Evolutionary conservation across 2,329 filamentous ascomycete species (phyloP), one percentile per base, ranked within the genome.

Genomic region (Cordyceps militaris): DNA sequence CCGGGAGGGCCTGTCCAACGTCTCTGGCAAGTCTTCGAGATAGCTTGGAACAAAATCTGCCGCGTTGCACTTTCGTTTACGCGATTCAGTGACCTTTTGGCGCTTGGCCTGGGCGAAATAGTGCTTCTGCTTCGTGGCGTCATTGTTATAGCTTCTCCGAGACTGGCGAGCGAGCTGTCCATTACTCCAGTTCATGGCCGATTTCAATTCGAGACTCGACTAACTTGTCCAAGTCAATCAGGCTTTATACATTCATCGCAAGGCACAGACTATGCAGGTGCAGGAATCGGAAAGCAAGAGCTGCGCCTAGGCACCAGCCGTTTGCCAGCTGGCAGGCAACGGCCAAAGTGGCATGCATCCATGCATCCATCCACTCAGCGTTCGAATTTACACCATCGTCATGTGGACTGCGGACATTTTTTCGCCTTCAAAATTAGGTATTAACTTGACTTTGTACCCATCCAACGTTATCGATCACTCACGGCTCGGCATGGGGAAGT

Each of bases 161-260:
- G 69, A 67, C 59, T 74, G 68, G 9, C 73, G 71, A 44, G 71
- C 66, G 23, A 74, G 68, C 34, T 65, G 60, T 10, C 72, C 71
- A 60, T 72, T 71, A 2, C 69, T 75, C 73, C 74, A 75, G 61
- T 76, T 76, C 74, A 76, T 76, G 43, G 32, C 62, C 30, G 21
- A 38, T n/a, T 5, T 23, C 3, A 28, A 26, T 30, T 21, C 19
- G 44, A 26, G 13, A n/a, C 14, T 16, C 11, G 1, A 40, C n/a
- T 28, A 3, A 24, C 4, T 10, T 23, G 6, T 43, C 9, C 9
- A 9, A 19, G 8, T 14, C 13, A 6, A 42, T n/a, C 34, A 6
- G 23, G 30, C 6, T 3, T 28, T 4, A 21, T 40, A 16, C 9
- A 48, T 26, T 50, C 9, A 57, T 50, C n/a, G 23, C 21, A 8